Base-by-base conservation (phyloP, 306 rosid genomes). In the Prinsepia uniflora region DNA sequence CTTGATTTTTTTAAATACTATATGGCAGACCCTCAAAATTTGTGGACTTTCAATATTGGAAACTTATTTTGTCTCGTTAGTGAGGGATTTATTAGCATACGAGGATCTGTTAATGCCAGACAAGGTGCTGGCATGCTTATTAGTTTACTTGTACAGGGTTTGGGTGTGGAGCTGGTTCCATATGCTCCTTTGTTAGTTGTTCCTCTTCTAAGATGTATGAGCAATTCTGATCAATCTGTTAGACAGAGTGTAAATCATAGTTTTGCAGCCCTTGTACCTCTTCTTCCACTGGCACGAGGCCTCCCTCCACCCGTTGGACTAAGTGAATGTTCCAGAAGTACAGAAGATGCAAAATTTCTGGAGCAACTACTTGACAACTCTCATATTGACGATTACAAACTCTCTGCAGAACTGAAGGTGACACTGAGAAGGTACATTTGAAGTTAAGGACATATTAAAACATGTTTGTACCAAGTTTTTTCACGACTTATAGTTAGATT, bases 241-340 rank as follows among this genome's bases (percentile, higher is more conserved):
- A 94, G 99, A 80, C 87, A 85, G 84, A 87, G 96, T 81, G 99
- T 94, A 75, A 94, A 97, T 50, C 99, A 81, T 82, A 91, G 99
- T 86, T 94, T 94, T 91, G 99, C 99, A 67, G 90, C 99, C 61
- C 97, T 94, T 79, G 99, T 94, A 69, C 99, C 99, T 65, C 85
- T 94, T 79, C 97, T 94, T 83, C 99, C 99, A 77, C 78, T 94
- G 68, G 97, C 99, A 5, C 88, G 96, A 22, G 99, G 99, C 76
- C 88, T 94, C 80, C 96, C 97, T 65, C 92, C 89, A 71, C 99
- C 97, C 39, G 74, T 59, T 82, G 96, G 90, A 70, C 72, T 90
- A 46, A 84, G 87, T 65, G 90, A 89, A 73, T 84, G 78, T 67
- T 72, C 88, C 34, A 81, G 82, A 73, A 91, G 79, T 65, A 79